Evolutionary conservation across 441 rosid genomes (phyloP).

Genomic region (Populus hybrid): DNA sequence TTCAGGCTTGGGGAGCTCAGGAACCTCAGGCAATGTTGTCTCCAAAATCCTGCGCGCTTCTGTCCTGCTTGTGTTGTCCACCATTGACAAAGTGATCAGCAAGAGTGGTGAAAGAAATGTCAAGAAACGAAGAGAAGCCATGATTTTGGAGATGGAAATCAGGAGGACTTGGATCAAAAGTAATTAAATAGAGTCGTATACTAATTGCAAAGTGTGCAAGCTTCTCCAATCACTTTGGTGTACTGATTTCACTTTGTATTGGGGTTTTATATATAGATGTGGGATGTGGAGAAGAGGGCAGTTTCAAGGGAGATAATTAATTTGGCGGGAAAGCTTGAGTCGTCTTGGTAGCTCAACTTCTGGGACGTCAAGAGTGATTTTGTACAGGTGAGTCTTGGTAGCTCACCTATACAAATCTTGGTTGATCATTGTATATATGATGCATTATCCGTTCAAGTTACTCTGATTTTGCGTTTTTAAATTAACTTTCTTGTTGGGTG

Average conservation of each 20-base stretch:
- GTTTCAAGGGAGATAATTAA: neutral
- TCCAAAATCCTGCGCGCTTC: constrained; percentile 15
- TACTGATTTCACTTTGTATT: neutral
- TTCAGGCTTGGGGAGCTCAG: constrained; percentile 2
- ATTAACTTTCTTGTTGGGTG: neutral
- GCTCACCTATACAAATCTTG: neutral
- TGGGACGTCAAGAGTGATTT: neutral
- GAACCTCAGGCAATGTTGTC: neutral
- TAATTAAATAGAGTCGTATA: neutral
- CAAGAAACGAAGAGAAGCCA: constrained; percentile 9
- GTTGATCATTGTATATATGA: neutral
- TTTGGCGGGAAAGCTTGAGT: constrained; percentile 3
- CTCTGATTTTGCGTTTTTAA: neutral
- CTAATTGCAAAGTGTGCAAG: neutral
- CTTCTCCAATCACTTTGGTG: neutral
- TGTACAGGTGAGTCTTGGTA: neutral
- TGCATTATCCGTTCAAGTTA: neutral
- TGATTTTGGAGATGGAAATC: neutral
- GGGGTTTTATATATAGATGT: constrained; percentile 27
- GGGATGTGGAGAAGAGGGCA: constrained; percentile 2
- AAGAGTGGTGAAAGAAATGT: constrained; percentile 7
- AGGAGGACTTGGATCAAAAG: neutral
- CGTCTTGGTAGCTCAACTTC: constrained; percentile 12
- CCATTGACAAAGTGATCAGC: constrained; percentile 4
- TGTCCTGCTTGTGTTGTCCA: neutral